These are phyloP conservation scores for Clitoria ternatea DNA, from an alignment of 306 rosid species.

Conservation along the genomic window DNA sequence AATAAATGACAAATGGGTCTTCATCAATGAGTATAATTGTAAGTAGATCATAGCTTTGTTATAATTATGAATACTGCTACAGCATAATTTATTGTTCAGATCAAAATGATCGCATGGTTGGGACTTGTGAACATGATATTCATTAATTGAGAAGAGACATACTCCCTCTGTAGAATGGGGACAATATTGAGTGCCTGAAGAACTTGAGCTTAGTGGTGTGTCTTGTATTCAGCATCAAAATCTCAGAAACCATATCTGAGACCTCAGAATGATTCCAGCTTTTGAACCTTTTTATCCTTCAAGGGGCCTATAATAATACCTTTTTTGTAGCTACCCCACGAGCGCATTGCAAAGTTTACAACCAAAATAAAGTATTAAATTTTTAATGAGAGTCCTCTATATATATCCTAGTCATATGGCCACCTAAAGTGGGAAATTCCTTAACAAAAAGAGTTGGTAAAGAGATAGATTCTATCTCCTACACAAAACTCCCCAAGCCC, in stretches of 20 bases:
- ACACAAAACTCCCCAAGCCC: constrained; percentile 9
- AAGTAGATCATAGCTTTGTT: constrained; percentile 7
- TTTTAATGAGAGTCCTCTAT: constrained; percentile 31
- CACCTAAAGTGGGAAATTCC: constrained; percentile 54
- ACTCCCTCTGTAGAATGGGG: constrained; percentile 42
- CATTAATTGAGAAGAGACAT: constrained; percentile 27
- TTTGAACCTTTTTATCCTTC: constrained; percentile 49
- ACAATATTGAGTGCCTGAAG: constrained; percentile 44
- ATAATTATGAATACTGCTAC: background rate
- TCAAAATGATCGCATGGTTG: constrained; percentile 30
- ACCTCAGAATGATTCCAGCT: constrained; percentile 70
- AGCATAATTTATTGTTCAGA: constrained; percentile 1
- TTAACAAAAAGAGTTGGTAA: constrained; percentile 33
- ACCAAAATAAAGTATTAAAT: constrained; percentile 25
- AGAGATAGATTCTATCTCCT: constrained; percentile 41
- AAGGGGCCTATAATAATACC: constrained; percentile 29
- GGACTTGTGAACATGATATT: constrained; percentile 40
- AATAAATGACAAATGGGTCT: background rate
- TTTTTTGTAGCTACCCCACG: constrained; percentile 64
- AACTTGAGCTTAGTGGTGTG: constrained; percentile 52
- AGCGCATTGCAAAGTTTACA: constrained; percentile 37
- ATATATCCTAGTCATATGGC: constrained; percentile 40
- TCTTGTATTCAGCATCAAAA: constrained; percentile 79
- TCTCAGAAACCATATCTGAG: constrained; percentile 47
- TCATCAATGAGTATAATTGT: background rate